Evolutionary conservation across 1,284 basidiomycete species (phyloP), one percentile per base, ranked within the genome.

Genomic region (Cutaneotrichosporon spelunceum): DNA sequence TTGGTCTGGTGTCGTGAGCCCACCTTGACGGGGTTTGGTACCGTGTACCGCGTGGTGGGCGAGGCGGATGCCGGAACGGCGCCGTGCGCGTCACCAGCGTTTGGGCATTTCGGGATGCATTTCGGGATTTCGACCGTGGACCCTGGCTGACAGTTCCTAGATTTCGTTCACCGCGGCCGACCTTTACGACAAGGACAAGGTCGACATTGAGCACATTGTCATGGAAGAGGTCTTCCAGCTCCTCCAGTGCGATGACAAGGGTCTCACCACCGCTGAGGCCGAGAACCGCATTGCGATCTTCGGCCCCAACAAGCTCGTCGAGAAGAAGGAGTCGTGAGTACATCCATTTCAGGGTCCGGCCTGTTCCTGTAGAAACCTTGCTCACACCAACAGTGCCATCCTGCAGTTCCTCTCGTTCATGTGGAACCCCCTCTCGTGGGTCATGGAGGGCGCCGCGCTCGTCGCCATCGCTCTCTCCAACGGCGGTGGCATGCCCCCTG

Each of bases 381-480:
- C 7, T 19, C 10, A 49, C 59, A 1, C 54, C 47, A 34, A 66
- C 68, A 80, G 77, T 67, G 72, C 69, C 60, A 59, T 73, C 65
- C 68, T 74, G 16, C 79, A 96, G 89, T 96, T 96, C 83, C 83
- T 96, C 73, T 88, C 87, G 77, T 97, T 96, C 85, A 95, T 95
- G 92, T 95, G 93, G 93, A 96, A 96, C 82, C 93, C 93, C 57
- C 85, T 97, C 26, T 96, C 93, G 45, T 98, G 94, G 93, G 95
- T 98, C 82, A 99, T 98, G 94, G 94, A 99, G 81, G 93, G 90
- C 70, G 94, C 94, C 60, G 93, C 94, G 55, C 83, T 97, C 56
- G 94, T 98, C 78, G 93, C 94, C 64, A 97, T 97, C 78, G 94
- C 86, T 52, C 87, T 98, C 45, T 96, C 94, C 67, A 98, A 98